Percentiles rank a stretch among this genome's conserved stretches.
phyloP scores from a whole-genome alignment of 1,284 basidiomycete species.

The Moniliophthora roreri region DNA sequence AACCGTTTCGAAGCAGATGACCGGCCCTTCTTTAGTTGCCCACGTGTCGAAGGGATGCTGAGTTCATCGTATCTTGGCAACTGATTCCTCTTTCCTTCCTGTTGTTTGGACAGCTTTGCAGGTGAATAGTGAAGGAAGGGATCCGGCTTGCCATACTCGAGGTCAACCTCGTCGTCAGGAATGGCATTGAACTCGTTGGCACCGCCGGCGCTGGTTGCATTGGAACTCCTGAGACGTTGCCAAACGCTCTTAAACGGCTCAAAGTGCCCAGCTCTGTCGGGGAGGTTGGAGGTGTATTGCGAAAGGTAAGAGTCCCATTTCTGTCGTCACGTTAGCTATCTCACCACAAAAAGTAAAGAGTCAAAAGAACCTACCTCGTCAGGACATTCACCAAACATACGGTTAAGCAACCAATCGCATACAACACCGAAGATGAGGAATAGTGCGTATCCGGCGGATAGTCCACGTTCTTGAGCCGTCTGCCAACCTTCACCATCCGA shows the following conservation, averaged over 20 bases:
- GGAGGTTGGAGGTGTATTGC: conserved; percentile 52
- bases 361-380: conserved; percentile 49
- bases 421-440: conserved; percentile 46
- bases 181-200: conserved; percentile 24
- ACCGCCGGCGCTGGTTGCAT: conserved; percentile 2
- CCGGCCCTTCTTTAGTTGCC: conserved; percentile 29
- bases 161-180: conserved; percentile 20
- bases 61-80: conserved; percentile 3
- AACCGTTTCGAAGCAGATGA: conserved; percentile 15
- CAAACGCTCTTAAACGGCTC: conserved; percentile 50
- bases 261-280: conserved; percentile 46
- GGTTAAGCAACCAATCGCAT: conserved; percentile 54
- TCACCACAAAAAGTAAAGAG: background rate
- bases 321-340: conserved; percentile 29
- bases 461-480: conserved; percentile 50
- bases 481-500: conserved; percentile 50
- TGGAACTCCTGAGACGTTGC: conserved; percentile 42
- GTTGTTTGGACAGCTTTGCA: conserved; percentile 23
- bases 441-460: conserved; percentile 57
- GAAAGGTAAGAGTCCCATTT: conserved; percentile 71
- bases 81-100: conserved; percentile 14
- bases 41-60: background rate
- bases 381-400: conserved; percentile 61
- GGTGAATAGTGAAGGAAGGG: background rate
- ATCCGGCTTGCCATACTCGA: too few species aligned